These are phyloP conservation scores for Solanum hybrid DNA, from an alignment of 305 asterid species.

Conservation along the genomic window DNA sequence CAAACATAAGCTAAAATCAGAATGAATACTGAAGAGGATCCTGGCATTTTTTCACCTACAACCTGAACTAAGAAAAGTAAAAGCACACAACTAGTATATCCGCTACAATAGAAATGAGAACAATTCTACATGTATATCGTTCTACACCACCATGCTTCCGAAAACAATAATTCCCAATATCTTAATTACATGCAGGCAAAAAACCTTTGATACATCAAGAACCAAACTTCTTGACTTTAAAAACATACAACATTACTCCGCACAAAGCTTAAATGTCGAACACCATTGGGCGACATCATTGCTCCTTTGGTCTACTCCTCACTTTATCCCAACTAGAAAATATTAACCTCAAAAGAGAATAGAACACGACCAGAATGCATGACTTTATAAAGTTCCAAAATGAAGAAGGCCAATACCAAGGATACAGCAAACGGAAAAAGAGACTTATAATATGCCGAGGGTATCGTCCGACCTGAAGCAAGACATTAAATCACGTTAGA, in stretches of 20 bases:
- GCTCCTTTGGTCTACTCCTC: constrained; percentile 28
- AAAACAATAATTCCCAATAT: not conserved
- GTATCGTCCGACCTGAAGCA: constrained; percentile 68
- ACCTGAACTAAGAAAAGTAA: not conserved
- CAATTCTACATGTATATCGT: not conserved
- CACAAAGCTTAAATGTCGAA: not conserved
- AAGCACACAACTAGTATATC: not conserved
- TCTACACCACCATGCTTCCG: not conserved
- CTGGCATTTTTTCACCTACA: not conserved
- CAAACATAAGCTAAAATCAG: not conserved
- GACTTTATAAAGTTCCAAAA: constrained; percentile 86
- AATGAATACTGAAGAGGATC: not conserved
- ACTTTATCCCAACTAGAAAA: constrained; percentile 59
- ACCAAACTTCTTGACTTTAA: not conserved
- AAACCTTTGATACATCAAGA: not conserved
- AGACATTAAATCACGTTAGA: not conserved
- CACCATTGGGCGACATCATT: not conserved
- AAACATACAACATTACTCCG: not conserved
- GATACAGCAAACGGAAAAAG: constrained; percentile 87
- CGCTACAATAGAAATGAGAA: not conserved
- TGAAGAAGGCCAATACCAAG: constrained; percentile 98
- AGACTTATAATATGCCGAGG: constrained; percentile 90
- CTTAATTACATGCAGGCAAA: not conserved
- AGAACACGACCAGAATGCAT: constrained; percentile 55
- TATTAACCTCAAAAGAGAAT: constrained; percentile 44